phyloP scores from a whole-genome alignment of 1,284 basidiomycete species.

The Mycosarcoma mackinlayi region DNA sequence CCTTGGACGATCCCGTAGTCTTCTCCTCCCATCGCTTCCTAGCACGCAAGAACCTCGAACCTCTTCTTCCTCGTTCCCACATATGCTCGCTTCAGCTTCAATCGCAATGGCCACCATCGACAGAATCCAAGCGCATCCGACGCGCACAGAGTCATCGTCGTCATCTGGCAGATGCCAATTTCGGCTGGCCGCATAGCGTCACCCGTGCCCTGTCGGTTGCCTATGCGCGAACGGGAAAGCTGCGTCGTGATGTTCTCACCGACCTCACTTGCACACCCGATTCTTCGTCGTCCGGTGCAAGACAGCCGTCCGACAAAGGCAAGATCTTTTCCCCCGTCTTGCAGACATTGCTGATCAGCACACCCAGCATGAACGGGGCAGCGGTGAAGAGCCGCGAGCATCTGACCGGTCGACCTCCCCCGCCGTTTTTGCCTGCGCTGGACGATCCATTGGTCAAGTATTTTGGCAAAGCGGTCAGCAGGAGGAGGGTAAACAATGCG shows the following conservation, averaged over 20 bases:
- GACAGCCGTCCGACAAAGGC: not conserved
- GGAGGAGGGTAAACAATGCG: constrained; percentile 23
- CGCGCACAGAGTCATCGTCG: constrained; percentile 32
- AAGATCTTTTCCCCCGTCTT: constrained; percentile 11
- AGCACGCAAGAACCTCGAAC: constrained; percentile 36
- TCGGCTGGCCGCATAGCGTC: constrained; percentile 40
- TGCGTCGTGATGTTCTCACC: constrained; percentile 28
- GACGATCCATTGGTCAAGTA: constrained; percentile 29
- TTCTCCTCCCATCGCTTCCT: constrained; percentile 31
- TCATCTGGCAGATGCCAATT: constrained; percentile 40
- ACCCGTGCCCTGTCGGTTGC: constrained; percentile 28
- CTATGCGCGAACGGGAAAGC: constrained; percentile 32
- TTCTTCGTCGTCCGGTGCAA: not conserved
- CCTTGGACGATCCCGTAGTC: constrained; percentile 26
- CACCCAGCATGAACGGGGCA: constrained; percentile 26
- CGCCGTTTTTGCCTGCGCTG: constrained; percentile 24
- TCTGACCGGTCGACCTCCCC: constrained; percentile 21
- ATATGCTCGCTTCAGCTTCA: not conserved
- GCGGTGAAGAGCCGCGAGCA: constrained; percentile 11
- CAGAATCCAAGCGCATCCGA: constrained; percentile 5
- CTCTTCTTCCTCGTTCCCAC: constrained; percentile 12
- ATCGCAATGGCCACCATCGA: constrained; percentile 8
- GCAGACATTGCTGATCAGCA: constrained; percentile 10
- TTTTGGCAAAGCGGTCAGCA: constrained; percentile 13
- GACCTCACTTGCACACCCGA: constrained; percentile 13